Evolutionary conservation across 1,284 basidiomycete species (phyloP).

Genomic region (Takashimella tepidaria): DNA sequence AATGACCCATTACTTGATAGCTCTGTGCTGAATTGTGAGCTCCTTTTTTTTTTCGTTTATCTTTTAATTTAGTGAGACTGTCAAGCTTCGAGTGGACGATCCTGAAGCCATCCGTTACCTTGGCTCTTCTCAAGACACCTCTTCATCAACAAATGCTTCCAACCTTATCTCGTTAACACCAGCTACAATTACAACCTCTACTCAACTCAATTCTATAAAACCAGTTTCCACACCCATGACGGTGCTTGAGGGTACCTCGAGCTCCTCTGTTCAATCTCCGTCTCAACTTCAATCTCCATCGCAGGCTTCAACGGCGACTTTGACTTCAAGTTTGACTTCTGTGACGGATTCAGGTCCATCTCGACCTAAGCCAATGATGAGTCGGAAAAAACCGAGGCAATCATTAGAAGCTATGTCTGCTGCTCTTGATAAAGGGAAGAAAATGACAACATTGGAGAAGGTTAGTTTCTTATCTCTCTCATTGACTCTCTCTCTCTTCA

Average conservation of each 20-base stretch:
- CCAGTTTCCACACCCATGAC: constrained; percentile 3
- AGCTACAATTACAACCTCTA: neutral
- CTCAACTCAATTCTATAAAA: neutral
- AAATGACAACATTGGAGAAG: constrained; percentile 48
- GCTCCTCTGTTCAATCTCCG: neutral
- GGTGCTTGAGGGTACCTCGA: neutral
- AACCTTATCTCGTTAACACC: neutral
- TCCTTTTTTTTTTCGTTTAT: no score
- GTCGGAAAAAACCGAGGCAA: constrained; percentile 42
- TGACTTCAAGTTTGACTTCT: no score
- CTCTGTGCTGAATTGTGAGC: no score
- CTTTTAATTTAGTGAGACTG: constrained; percentile 36
- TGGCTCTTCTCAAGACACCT: no score
- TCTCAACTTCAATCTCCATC: neutral
- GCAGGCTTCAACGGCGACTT: no score
- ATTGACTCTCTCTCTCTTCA: neutral
- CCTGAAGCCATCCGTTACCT: constrained; percentile 37
- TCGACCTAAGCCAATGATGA: constrained; percentile 3
- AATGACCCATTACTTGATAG: no score
- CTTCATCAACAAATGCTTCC: no score
- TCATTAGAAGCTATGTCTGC: constrained; percentile 45
- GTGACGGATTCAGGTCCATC: neutral
- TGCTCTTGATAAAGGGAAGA: constrained; percentile 42
- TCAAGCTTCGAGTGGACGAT: constrained; percentile 28
- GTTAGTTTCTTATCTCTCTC: constrained; percentile 15